Evolutionary conservation across 495 filamentous ascomycete genomes (phyloP), one percentile per base, ranked within the genome.

Genomic region (Aspergillus affinis): DNA sequence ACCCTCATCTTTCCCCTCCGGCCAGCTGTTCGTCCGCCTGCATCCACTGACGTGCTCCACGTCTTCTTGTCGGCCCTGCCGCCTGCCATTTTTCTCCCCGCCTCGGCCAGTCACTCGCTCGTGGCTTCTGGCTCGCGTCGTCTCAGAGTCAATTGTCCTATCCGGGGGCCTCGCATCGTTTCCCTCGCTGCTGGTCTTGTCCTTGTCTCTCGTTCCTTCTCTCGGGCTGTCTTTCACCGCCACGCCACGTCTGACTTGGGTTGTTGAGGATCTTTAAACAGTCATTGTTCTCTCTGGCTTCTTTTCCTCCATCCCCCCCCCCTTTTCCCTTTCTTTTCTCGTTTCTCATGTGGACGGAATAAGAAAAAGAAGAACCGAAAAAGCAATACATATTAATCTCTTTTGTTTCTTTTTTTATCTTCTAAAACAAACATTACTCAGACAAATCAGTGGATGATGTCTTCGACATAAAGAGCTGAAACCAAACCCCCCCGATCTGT

Each of bases 31-130:
- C 54, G 61, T 44, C 30, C 60, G 36, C 36, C 12, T 45, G 60
- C 61, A 55, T 61, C 51, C 62, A 60, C 65, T 62, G 60, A 51
- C 57, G 54, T 55, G 64, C 60, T 68, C 62, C 65, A 68, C 65
- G 65, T 68, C 63, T 68, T 63, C 51, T 58, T 61, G 58, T n/a
- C 61, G 61, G 58, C 64, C 60, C 60, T 64, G 60, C 61, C 53
- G 61, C 57, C 61, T 47, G 46, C 45, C n/a, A 55, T 50, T 55
- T 13, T 55, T 29, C 53, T 58, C 52, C 47, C 44, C 32, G 21
- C 53, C 53, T 29, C 60, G 50, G 44, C 56, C 60, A 58, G 44
- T 58, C 60, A 53, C 19, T 44, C 51, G 44, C 27, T 50, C 10
- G 27, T 49, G 48, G 20, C 59, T 46, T 27, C 44, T 51, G 41